These are phyloP conservation scores for Ganoderma leucocontextum DNA, from an alignment of 1,284 basidiomycete species.

Conservation along the genomic window DNA sequence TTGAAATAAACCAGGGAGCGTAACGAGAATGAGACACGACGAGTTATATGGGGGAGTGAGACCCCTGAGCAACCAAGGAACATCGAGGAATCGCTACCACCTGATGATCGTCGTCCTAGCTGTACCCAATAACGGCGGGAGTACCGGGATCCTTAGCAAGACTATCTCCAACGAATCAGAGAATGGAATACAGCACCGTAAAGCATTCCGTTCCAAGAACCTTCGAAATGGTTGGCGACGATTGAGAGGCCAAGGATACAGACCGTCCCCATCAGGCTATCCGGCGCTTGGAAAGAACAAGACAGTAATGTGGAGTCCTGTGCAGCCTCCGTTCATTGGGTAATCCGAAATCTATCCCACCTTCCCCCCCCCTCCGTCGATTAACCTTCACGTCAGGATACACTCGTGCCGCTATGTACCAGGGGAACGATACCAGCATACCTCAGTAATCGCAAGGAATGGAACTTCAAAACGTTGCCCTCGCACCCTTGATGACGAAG, in stretches of 20 bases:
- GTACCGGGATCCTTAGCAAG: not conserved
- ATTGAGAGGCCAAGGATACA: not conserved
- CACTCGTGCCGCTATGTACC: too few relatives aligned
- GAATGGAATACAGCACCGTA: not conserved
- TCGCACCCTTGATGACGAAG: not conserved
- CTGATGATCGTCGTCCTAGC: not conserved
- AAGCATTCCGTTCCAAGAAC: not conserved
- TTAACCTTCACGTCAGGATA: not conserved
- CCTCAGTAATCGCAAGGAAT: not conserved
- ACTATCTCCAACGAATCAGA: not conserved
- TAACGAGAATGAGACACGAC: not conserved
- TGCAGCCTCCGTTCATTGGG: not conserved
- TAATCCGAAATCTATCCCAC: too few relatives aligned
- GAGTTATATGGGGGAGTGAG: constrained; percentile 4
- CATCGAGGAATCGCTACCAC: not conserved
- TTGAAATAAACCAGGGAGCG: not conserved
- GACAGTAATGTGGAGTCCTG: too few relatives aligned
- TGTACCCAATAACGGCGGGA: not conserved
- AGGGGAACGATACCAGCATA: not conserved
- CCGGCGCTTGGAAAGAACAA: too few relatives aligned
- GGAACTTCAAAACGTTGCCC: not conserved
- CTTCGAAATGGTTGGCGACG: not conserved
- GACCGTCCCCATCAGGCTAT: too few relatives aligned
- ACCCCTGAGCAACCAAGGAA: not conserved
- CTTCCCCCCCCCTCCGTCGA: too few relatives aligned